Conservation (phyloP, 306 rosid species). For the Sindora glabra region DNA sequence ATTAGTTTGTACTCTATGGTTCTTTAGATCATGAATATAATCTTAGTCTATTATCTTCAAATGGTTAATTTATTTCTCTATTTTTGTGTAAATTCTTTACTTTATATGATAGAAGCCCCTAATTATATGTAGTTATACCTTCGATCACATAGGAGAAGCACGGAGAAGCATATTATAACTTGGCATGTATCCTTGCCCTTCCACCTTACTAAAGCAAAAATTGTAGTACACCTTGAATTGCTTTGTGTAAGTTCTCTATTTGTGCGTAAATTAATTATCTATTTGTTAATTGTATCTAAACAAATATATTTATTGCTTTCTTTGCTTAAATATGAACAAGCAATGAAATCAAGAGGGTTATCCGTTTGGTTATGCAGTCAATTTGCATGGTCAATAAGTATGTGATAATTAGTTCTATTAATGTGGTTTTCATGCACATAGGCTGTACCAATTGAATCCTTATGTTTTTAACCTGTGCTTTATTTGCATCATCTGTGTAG, state of each 20-base stretch:
- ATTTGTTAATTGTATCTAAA: background rate
- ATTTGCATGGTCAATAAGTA: no score
- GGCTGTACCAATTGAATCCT: no score
- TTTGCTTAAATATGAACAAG: background rate
- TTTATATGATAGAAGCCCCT: background rate
- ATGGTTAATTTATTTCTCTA: no score
- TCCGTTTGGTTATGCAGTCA: no score
- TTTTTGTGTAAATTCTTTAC: background rate
- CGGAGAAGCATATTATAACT: no score
- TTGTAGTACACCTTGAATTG: slow-evolving; percentile 90
- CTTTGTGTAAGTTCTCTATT: slow-evolving; percentile 67
- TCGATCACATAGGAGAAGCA: no score
- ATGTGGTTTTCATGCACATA: no score
- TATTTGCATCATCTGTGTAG: slow-evolving; percentile 68
- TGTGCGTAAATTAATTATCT: background rate
- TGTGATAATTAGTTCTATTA: no score
- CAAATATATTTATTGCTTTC: background rate
- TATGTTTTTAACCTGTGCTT: background rate
- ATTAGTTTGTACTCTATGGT: slow-evolving; percentile 4
- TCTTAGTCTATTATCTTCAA: no score
- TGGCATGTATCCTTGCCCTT: no score
- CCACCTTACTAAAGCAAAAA: no score
- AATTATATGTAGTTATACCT: background rate
- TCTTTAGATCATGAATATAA: background rate
- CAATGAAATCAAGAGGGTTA: no score